Evolutionary conservation across 192 early-diverging fungal genomes (phyloP).

Genomic region (Radiomyces spectabilis): DNA sequence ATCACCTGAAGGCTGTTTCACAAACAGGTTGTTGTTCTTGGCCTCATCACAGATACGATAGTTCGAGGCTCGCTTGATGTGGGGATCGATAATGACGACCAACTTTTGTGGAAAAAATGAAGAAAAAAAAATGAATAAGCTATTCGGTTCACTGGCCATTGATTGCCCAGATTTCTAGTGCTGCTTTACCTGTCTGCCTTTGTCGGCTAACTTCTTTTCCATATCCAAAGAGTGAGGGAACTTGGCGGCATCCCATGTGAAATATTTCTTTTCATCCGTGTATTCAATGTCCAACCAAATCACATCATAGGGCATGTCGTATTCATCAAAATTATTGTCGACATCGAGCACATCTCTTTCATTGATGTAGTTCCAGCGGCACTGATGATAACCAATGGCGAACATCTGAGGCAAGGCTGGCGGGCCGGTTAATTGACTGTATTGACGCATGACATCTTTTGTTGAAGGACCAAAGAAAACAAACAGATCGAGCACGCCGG

Average conservation of each 20-base stretch:
- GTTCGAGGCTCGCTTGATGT: constrained; percentile 79
- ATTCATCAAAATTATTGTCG: constrained; percentile 78
- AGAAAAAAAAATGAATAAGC: not conserved
- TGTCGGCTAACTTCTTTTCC: constrained; percentile 65
- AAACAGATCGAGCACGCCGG: constrained; percentile 86
- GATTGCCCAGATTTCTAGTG: not conserved
- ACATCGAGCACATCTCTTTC: constrained; percentile 84
- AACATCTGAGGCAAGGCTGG: constrained; percentile 83
- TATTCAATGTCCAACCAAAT: constrained; percentile 99
- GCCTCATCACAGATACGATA: constrained; percentile 80
- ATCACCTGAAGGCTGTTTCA: constrained; percentile 63
- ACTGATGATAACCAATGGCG: constrained; percentile 92
- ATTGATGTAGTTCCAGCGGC: constrained; percentile 97
- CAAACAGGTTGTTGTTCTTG: constrained; percentile 61
- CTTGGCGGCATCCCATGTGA: constrained; percentile 92
- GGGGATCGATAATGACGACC: constrained; percentile 96
- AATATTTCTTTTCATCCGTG: constrained; percentile 96
- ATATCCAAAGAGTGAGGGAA: constrained; percentile 84
- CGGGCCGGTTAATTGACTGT: constrained; percentile 71
- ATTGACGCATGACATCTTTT: constrained; percentile 62
- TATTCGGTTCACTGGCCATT: not conserved
- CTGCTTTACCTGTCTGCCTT: constrained; percentile 63
- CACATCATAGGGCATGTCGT: constrained; percentile 95
- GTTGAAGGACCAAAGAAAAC: constrained; percentile 69
- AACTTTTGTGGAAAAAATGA: constrained; percentile 42